These are phyloP conservation scores for Leucaena leucocephala DNA, from an alignment of 306 rosid species.

Conservation along the genomic window DNA sequence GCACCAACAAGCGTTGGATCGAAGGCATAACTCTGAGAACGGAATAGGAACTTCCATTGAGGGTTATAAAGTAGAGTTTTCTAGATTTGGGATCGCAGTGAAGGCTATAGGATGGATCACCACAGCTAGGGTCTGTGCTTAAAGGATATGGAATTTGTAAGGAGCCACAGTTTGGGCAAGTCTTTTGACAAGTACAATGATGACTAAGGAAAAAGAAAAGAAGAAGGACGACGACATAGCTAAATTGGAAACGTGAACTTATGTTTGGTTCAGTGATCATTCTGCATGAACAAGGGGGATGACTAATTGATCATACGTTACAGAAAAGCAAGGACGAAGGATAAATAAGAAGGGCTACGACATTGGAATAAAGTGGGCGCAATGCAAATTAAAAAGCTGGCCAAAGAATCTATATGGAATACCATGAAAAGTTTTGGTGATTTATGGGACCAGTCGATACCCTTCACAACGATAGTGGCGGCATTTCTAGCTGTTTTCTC, in stretches of 20 bases:
- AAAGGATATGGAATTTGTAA: constrained; percentile 79
- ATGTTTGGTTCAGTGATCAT: constrained; percentile 48
- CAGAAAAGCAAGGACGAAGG: constrained; percentile 29
- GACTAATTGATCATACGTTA: constrained; percentile 42
- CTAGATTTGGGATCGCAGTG: constrained; percentile 63
- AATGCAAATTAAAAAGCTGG: constrained; percentile 44
- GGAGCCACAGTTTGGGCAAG: constrained; percentile 83
- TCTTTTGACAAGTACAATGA: constrained; percentile 54
- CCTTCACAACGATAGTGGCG: constrained; percentile 45
- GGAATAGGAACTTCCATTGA: constrained; percentile 71
- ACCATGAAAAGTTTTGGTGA: constrained; percentile 42
- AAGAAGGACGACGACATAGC: constrained; percentile 35
- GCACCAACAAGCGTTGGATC: constrained; percentile 65
- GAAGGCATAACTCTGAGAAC: constrained; percentile 54
- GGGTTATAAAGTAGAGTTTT: constrained; percentile 62
- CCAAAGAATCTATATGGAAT: constrained; percentile 56
- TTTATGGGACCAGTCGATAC: constrained; percentile 62
- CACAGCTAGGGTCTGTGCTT: constrained; percentile 73
- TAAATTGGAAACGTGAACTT: constrained; percentile 35
- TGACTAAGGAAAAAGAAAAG: constrained; percentile 45
- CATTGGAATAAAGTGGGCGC: constrained; percentile 64
- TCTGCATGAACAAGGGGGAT: constrained; percentile 45
- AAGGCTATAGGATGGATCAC: constrained; percentile 64
- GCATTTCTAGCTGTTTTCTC: constrained; percentile 38
- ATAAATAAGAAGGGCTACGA: constrained; percentile 40